Conservation (phyloP, 139 green algal species). For the Auxenochlorella pyrenoidosa region DNA sequence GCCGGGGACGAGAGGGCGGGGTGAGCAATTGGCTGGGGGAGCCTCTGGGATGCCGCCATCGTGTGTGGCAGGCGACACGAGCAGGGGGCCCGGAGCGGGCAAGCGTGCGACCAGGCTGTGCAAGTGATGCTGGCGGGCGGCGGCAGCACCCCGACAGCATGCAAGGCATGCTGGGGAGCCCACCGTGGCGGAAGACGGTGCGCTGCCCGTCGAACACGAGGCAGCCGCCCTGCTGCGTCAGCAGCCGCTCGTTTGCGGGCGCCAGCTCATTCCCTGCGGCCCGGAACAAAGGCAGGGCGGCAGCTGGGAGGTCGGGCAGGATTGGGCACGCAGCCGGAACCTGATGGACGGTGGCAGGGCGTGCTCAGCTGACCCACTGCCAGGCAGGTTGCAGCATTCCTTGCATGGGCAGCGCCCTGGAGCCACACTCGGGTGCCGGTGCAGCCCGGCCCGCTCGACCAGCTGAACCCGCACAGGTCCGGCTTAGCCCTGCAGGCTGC, state of each 20-base stretch:
- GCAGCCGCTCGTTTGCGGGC: constrained; percentile 62
- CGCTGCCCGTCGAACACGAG: constrained; percentile 66
- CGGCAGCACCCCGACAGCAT: constrained; percentile 27
- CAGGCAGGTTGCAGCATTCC: no score
- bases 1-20: neutral
- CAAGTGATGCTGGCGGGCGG: no score
- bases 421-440: no score
- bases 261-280: constrained; percentile 72
- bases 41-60: neutral
- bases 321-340: no score
- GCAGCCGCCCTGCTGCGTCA: constrained; percentile 81
- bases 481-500: no score
- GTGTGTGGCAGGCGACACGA: neutral
- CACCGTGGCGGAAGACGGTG: neutral
- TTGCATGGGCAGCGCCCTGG: no score
- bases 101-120: no score
- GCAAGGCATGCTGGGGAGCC: no score
- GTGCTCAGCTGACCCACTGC: no score
- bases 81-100: neutral
- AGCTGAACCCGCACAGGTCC: no score
- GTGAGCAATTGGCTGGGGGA: neutral
- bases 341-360: no score
- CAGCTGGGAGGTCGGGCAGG: neutral
- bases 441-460: no score
- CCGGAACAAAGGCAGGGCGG: neutral